phyloP scores from a whole-genome alignment of 768 basidiomycete species.

The Trametes punicea region DNA sequence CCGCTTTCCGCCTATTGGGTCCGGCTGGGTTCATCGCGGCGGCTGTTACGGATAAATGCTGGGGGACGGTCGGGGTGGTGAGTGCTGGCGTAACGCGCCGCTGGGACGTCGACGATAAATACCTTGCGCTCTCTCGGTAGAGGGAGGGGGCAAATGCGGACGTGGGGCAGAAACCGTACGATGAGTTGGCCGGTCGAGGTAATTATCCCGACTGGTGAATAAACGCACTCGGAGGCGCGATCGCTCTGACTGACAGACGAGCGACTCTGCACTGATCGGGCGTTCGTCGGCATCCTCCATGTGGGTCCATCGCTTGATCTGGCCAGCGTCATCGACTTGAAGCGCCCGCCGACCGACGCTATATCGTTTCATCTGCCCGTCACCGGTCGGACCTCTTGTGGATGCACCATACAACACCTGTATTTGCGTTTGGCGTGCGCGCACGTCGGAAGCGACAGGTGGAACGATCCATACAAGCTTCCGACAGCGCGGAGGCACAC shows the following conservation, averaged over 20 bases:
- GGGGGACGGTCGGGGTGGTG: background rate
- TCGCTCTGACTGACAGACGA: background rate
- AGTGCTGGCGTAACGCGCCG: conserved; percentile 1
- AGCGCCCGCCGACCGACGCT: background rate
- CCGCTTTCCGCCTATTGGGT: conserved; percentile 39
- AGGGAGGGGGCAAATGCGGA: background rate
- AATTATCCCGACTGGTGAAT: background rate
- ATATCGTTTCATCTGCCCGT: background rate
- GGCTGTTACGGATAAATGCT: conserved; percentile 17
- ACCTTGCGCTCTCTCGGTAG: background rate
- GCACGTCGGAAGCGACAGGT: background rate
- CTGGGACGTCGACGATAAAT: background rate
- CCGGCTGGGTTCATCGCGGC: conserved; percentile 6
- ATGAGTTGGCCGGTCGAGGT: background rate
- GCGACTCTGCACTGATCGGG: conserved; percentile 4
- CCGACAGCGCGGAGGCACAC: background rate
- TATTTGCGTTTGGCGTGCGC: too few species aligned
- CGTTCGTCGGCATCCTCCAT: conserved; percentile 14
- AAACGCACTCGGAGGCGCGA: background rate
- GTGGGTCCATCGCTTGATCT: conserved; percentile 13
- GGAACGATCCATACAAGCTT: background rate
- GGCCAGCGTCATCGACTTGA: background rate
- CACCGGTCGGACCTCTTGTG: background rate
- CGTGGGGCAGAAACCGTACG: background rate
- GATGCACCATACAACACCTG: background rate